Evolutionary conservation across 257 asterid genomes (phyloP), one percentile per base, ranked within the genome.

Genomic region (Solanum bulbocastanum): DNA sequence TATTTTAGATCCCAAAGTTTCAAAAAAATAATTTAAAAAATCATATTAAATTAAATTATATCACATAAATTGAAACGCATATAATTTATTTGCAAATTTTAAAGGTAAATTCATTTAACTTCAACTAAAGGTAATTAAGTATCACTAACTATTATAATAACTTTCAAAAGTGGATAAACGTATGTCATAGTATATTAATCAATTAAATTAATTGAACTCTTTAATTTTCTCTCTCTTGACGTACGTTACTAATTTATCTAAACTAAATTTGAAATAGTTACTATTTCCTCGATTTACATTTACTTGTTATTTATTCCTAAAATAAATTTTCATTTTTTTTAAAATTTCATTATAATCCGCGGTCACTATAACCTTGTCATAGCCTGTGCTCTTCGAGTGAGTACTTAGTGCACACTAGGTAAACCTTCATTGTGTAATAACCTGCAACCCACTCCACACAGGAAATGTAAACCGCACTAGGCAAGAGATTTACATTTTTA

Each of bases 281-380:
- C 22, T 15, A 49, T 49, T 37, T 0, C 10, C n/a, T 3, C 23
- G 10, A 0, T 2, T 52, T 52, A 52, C 4, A 18, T 52, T 56
- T 18, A 6, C 1, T 18, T 18, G n/a, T 18, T 56, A 56, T 56
- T 56, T 6, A 56, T 56, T 18, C 1, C 10, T 16, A 52, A 2
- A 52, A 52, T 18, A 52, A 52, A 0, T 52, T 52, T 52, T 52
- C 2, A 6, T 18, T 6, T 52, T 18, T 52, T 52, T 18, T 0
- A 2, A 9, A 56, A 18, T 56, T 18, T 0, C 1, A 18, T 6
- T 0, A 56, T 18, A 56, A 18, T 56, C 0, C 0, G n/a, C 0
- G 0, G 22, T 15, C 8, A 0, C 0, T 49, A 49, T 49, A 49
- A 49, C 8, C 8, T 49, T 49, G 22, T 49, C 58, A 15, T 49